phyloP scores from a whole-genome alignment of 2,329 filamentous ascomycete genomes.

The Fusarium xyrophilum region DNA sequence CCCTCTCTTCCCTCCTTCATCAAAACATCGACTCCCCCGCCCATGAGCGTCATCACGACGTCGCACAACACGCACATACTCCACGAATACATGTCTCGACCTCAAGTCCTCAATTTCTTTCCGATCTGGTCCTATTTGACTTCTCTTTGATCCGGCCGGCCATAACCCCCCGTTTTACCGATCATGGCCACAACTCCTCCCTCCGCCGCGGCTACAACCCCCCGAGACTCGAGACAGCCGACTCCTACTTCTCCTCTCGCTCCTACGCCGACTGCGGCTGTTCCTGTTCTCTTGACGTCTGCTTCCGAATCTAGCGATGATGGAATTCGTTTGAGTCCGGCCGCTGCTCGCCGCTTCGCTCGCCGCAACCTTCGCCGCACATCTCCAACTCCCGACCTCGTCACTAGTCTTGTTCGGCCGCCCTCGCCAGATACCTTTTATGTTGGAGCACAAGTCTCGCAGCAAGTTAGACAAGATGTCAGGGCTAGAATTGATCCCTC shows the following conservation, averaged over 20 bases:
- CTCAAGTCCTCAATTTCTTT: slow-evolving; percentile 5
- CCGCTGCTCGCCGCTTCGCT: slow-evolving; percentile 47
- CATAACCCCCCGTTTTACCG: background rate
- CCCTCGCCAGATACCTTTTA: slow-evolving; percentile 49
- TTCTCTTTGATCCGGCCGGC: slow-evolving; percentile 6
- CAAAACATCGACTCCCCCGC: slow-evolving; percentile 12
- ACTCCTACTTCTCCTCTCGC: slow-evolving; percentile 21
- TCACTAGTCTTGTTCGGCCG: slow-evolving; percentile 50
- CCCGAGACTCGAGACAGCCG: slow-evolving; percentile 17
- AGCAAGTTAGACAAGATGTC: slow-evolving; percentile 32
- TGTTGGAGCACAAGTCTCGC: slow-evolving; percentile 39
- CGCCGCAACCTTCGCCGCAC: slow-evolving; percentile 47
- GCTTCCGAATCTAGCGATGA: slow-evolving; percentile 49
- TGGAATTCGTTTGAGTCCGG: slow-evolving; percentile 45
- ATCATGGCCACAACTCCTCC: slow-evolving; percentile 37
- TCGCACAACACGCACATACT: slow-evolving; percentile 14
- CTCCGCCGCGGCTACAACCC: slow-evolving; percentile 6
- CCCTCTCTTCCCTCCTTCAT: slow-evolving; percentile 10
- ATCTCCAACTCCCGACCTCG: slow-evolving; percentile 50
- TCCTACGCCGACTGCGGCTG: background rate
- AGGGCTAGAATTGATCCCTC: slow-evolving; percentile 20
- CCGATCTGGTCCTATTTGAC: slow-evolving; percentile 6
- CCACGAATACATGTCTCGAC: slow-evolving; percentile 26
- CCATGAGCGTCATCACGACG: slow-evolving; percentile 33
- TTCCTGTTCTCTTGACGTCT: slow-evolving; percentile 23